Conservation (phyloP, 2,329 filamentous ascomycete genomes). For the Zopfia rhizophila region DNA sequence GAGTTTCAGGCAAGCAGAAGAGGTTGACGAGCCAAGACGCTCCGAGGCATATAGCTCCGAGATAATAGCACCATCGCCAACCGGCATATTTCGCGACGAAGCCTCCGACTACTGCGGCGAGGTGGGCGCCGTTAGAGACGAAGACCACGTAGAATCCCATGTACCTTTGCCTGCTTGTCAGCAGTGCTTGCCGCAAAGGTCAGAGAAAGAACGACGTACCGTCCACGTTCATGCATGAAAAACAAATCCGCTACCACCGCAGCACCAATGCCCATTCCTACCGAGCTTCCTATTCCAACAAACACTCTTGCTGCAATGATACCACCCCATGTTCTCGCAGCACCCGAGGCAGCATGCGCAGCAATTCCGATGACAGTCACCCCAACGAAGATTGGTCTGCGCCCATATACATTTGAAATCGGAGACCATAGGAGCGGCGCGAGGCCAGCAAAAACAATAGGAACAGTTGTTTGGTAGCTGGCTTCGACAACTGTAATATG, state of each 20-base stretch:
- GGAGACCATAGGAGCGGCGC: slow-evolving; percentile 45
- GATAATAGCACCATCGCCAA: slow-evolving; percentile 62
- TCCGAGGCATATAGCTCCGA: slow-evolving; percentile 46
- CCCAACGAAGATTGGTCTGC: slow-evolving; percentile 45
- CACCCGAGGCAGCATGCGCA: slow-evolving; percentile 26
- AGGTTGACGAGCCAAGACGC: slow-evolving; percentile 40
- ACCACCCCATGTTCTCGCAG: slow-evolving; percentile 12
- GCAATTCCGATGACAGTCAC: slow-evolving; percentile 43
- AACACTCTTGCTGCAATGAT: slow-evolving; percentile 22
- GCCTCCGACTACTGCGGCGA: slow-evolving; percentile 54
- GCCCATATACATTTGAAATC: slow-evolving; percentile 47
- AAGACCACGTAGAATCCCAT: slow-evolving; percentile 19
- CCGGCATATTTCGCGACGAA: slow-evolving; percentile 55
- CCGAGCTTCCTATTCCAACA: slow-evolving; percentile 21
- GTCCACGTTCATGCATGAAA: slow-evolving; percentile 27
- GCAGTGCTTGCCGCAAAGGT: too few relatives aligned
- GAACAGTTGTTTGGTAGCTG: slow-evolving; percentile 47
- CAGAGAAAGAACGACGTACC: not conserved
- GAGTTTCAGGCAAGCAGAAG: slow-evolving; percentile 54
- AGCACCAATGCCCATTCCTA: slow-evolving; percentile 13
- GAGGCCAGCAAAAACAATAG: slow-evolving; percentile 47
- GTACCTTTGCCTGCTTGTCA: slow-evolving; percentile 8
- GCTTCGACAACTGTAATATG: slow-evolving; percentile 42
- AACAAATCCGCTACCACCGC: slow-evolving; percentile 24
- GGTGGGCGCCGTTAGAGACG: slow-evolving; percentile 35